Evolutionary conservation across 768 basidiomycete genomes (phyloP), one percentile per base, ranked within the genome.

Genomic region (Pisolithus tinctorius): DNA sequence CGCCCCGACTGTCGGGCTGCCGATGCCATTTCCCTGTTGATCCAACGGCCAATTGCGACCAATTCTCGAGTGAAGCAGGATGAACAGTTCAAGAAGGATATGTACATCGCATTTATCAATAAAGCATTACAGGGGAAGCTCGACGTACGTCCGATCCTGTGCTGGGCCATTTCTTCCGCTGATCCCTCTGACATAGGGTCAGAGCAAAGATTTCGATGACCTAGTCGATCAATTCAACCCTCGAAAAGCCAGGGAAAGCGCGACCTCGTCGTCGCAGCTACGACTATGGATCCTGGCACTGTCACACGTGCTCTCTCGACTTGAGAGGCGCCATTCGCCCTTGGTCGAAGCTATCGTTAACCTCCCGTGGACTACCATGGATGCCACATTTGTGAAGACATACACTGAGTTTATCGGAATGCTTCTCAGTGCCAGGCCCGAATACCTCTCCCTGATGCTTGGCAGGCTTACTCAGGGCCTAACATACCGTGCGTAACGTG

Each of bases 341-440:
- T 80, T 99, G 29, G 85, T 97, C 36, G 82, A 93, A 55, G 91
- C 93, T 13, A 81, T 98, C 52, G 75, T 97, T 40, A 78, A 77
- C 55, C 76, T 97, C 62, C 91, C 93, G 11, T 99, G 96, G 96
- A 85, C 88, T 14, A 88, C 83, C n/a, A 81, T 92, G 69, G 93
- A 95, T 62, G 79, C 79, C 30, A 71, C 74, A 31, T 88, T 95
- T 57, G 93, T 94, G 48, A 87, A 86, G 68, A 83, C 85, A 4
- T 97, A 95, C 69, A 86, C 85, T 29, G 79, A 86, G 34, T 96
- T 96, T 64, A 80, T 93, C 45, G 89, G 91, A 26, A 90, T 94
- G 74, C 81, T 99, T 38, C 80, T 95, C 58, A 92, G 88, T 55
- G 91, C 95, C 23, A 74, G 87, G 55, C 90, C 94, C 53, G 92